Conservation (phyloP, 1,284 basidiomycete species). For the Ceratorhiza oryzae-sativae region DNA sequence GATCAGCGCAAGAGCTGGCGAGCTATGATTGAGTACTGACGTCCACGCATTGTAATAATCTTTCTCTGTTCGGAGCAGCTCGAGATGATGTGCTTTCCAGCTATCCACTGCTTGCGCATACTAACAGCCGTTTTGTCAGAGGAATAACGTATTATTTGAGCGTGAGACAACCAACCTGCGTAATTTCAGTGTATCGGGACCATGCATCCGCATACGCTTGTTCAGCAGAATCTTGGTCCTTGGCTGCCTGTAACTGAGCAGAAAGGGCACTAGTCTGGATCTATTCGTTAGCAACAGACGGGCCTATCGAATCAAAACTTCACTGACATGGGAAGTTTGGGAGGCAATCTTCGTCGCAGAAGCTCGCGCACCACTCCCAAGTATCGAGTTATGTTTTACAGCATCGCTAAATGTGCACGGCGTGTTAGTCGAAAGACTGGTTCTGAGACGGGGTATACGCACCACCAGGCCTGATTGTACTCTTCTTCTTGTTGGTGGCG, state of each 20-base stretch:
- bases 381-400: slow-evolving; percentile 12
- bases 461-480: slow-evolving; percentile 9
- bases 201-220: slow-evolving; percentile 24
- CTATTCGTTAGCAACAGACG: not conserved
- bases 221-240: slow-evolving; percentile 10
- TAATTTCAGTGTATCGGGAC: slow-evolving; percentile 34
- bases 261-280: not conserved
- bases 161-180: not conserved
- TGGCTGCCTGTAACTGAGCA: slow-evolving; percentile 21
- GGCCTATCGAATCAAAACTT: not conserved
- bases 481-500: not conserved
- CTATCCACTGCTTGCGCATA: slow-evolving; percentile 10
- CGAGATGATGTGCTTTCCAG: slow-evolving; percentile 26
- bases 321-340: not conserved
- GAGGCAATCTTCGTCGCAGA: slow-evolving; percentile 10
- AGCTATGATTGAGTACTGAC: not conserved
- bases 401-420: not conserved
- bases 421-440: not conserved
- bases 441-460: not conserved
- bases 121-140: not conserved
- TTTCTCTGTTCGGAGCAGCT: slow-evolving; percentile 1
- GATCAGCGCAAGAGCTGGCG: not conserved
- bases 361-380: not conserved
- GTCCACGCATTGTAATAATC: slow-evolving; percentile 30
- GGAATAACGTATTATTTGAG: not conserved